phyloP scores from a whole-genome alignment of 805 yeast species.

The Starmerella tilneyi region DNA sequence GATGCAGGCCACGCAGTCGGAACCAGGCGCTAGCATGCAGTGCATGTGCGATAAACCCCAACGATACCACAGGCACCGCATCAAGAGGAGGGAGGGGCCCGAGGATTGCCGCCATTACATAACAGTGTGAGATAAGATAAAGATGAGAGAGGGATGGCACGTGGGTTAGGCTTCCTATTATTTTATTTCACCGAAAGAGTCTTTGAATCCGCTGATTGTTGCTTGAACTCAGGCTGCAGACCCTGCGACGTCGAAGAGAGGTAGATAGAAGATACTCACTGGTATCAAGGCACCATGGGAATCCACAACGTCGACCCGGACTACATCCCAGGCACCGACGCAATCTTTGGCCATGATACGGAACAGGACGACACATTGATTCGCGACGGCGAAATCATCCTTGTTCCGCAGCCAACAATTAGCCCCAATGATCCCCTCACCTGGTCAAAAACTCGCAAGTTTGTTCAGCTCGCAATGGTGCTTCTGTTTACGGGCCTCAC shows the following conservation, averaged over 20 bases:
- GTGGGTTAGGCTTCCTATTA: neutral
- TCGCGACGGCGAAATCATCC: slow-evolving; percentile 37
- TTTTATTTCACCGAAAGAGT: too few species aligned
- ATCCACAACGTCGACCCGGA: slow-evolving; percentile 8
- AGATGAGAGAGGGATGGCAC: neutral
- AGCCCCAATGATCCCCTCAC: slow-evolving; percentile 64
- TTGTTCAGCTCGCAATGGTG: slow-evolving; percentile 35
- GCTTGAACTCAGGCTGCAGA: too few species aligned
- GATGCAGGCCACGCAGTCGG: too few species aligned
- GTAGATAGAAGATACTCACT: neutral
- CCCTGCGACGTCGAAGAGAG: too few species aligned
- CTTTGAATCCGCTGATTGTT: too few species aligned
- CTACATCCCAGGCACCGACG: slow-evolving; percentile 27
- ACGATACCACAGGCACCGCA: too few species aligned
- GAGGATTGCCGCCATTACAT: too few species aligned
- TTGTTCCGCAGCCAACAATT: slow-evolving; percentile 56
- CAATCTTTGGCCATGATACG: slow-evolving; percentile 32
- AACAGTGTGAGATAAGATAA: neutral
- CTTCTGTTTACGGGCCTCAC: slow-evolving; percentile 38
- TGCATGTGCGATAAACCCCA: too few species aligned
- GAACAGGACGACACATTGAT: slow-evolving; percentile 22
- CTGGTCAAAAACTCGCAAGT: slow-evolving; percentile 46
- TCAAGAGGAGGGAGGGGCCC: too few species aligned
- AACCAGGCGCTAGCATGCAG: too few species aligned
- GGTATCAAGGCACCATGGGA: neutral